Conservation (phyloP, 2,329 filamentous ascomycete species). For the Calonectria hongkongensis region DNA sequence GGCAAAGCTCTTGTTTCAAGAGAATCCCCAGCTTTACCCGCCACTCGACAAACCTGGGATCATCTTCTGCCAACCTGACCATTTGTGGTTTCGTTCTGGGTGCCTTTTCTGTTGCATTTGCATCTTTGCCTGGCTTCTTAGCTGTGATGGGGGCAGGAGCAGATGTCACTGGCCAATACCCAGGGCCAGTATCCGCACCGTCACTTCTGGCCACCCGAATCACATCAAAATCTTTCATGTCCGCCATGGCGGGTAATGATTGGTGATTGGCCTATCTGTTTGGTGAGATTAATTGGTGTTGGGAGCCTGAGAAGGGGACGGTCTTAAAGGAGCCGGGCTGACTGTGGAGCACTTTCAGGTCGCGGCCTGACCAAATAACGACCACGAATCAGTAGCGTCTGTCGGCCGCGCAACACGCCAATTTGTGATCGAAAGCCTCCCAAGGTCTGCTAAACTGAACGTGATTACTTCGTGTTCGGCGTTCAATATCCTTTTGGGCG, state of each 20-base stretch:
- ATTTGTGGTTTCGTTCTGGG: conserved; percentile 66
- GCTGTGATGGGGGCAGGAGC: conserved; percentile 54
- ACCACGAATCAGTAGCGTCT: conserved; percentile 18
- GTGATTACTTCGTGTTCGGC: not conserved
- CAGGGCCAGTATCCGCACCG: conserved; percentile 66
- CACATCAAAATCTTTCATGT: conserved; percentile 64
- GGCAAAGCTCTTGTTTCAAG: conserved; percentile 66
- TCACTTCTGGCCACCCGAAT: conserved; percentile 67
- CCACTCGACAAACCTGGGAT: conserved; percentile 67
- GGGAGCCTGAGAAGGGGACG: not conserved
- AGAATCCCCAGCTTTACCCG: conserved; percentile 67
- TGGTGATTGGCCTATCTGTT: not conserved
- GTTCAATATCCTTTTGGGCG: not conserved
- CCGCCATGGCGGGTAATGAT: conserved; percentile 52
- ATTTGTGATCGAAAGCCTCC: not conserved
- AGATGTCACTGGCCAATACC: conserved; percentile 64
- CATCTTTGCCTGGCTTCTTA: conserved; percentile 63
- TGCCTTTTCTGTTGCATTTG: conserved; percentile 56
- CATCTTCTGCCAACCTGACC: conserved; percentile 64
- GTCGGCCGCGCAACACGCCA: not conserved
- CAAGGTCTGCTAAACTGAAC: not conserved
- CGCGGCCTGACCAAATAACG: conserved; percentile 22
- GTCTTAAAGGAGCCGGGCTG: conserved; percentile 17
- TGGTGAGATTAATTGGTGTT: not conserved
- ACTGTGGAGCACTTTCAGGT: conserved; percentile 26